Percentiles rank a stretch among this genome's conserved stretches.
Evolutionary conservation across 768 basidiomycete species (phyloP).

Genomic region (Xerocomus potaroensis): DNA sequence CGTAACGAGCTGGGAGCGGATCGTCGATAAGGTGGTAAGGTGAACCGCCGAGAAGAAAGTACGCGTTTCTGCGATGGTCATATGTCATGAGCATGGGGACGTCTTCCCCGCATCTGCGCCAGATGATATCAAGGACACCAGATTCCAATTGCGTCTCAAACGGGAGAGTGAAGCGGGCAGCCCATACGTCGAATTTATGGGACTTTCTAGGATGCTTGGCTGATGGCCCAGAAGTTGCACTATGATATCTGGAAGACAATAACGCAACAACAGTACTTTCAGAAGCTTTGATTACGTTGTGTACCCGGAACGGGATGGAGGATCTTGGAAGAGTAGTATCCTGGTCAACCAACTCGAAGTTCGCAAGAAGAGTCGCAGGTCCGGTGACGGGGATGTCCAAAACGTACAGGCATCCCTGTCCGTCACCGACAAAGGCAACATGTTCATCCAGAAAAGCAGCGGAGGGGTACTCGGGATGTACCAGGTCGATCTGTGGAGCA

Average conservation of each 20-base stretch:
- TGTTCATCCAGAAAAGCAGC: constrained; percentile 50
- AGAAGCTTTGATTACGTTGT: constrained; percentile 33
- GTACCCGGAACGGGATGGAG: constrained; percentile 37
- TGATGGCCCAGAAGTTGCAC: constrained; percentile 19
- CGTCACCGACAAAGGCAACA: constrained; percentile 61
- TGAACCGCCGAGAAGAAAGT: constrained; percentile 58
- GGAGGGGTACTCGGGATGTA: constrained; percentile 73
- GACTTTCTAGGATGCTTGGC: constrained; percentile 23
- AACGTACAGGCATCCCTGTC: constrained; percentile 62
- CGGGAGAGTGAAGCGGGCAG: constrained; percentile 46
- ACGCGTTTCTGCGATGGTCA: constrained; percentile 39
- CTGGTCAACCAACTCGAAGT: constrained; percentile 41
- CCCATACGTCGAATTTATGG: constrained; percentile 64
- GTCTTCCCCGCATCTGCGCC: constrained; percentile 65
- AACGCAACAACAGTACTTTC: constrained; percentile 43
- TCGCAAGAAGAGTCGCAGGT: constrained; percentile 45
- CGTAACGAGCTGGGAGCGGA: constrained; percentile 36
- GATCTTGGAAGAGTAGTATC: constrained; percentile 20
- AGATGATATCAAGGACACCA: constrained; percentile 49
- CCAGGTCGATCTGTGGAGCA: constrained; percentile 34
- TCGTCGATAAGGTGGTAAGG: constrained; percentile 43
- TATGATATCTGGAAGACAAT: constrained; percentile 57
- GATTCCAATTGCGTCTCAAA: constrained; percentile 30
- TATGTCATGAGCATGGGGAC: constrained; percentile 62
- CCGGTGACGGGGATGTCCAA: constrained; percentile 42